Conservation (phyloP, 805 yeast species). For the Pichia phayaonensis region DNA sequence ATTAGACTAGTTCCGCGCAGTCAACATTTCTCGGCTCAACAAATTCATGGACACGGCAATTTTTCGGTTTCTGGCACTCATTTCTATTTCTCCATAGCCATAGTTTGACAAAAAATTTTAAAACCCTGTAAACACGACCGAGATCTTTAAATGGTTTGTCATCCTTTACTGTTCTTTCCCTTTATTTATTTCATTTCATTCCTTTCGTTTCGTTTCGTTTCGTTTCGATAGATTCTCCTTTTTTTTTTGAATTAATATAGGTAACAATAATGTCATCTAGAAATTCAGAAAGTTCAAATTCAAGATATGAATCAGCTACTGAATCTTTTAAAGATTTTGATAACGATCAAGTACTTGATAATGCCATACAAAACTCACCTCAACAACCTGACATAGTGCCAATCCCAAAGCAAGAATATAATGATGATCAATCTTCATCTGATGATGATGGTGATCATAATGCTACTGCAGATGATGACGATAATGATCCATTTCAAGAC, state of each 20-base stretch:
- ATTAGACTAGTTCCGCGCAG: no score
- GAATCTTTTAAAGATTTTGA: constrained; percentile 5
- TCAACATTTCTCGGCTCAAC: no score
- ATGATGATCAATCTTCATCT: not conserved
- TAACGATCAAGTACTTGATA: not conserved
- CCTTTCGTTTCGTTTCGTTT: no score
- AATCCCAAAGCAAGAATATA: not conserved
- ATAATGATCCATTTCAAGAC: not conserved
- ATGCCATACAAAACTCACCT: not conserved
- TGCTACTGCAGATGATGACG: not conserved
- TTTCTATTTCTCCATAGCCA: no score
- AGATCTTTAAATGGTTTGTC: no score
- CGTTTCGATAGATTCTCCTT: not conserved
- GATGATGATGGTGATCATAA: not conserved
- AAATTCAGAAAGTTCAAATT: constrained; percentile 3
- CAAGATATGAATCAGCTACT: constrained; percentile 8
- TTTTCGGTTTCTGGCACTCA: no score
- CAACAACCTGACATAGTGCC: not conserved
- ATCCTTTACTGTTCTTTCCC: no score
- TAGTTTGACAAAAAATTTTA: no score
- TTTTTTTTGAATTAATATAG: no score
- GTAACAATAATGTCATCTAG: constrained; percentile 1
- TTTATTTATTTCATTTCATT: no score
- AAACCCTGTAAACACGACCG: no score
- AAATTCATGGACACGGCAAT: no score